These are phyloP conservation scores for Ceratobasidium papillatum DNA, from an alignment of 1,284 basidiomycete species.

Conservation along the genomic window DNA sequence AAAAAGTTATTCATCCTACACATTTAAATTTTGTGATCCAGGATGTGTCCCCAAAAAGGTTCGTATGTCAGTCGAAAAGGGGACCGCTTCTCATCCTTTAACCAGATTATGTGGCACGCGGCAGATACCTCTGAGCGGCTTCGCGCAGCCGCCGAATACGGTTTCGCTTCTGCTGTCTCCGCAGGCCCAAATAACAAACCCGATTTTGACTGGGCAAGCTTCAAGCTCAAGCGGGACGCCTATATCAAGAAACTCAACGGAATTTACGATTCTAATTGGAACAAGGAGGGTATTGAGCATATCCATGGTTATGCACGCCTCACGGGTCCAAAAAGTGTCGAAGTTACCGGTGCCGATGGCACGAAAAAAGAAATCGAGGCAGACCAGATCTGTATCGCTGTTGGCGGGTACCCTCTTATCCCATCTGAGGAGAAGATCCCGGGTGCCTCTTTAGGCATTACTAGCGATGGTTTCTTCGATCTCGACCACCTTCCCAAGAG, in stretches of 20 bases:
- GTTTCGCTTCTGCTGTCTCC: conserved; percentile 64
- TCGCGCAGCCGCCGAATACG: conserved; percentile 77
- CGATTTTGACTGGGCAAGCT: conserved; percentile 87
- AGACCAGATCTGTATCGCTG: conserved; percentile 84
- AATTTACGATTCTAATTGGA: conserved; percentile 91
- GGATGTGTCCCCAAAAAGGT: conserved; percentile 92
- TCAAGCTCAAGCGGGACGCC: conserved; percentile 95
- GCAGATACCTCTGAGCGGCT: conserved; percentile 88
- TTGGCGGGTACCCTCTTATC: conserved; percentile 84
- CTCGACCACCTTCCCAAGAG: conserved; percentile 90
- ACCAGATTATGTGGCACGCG: conserved; percentile 98
- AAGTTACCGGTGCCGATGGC: conserved; percentile 70
- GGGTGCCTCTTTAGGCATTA: conserved; percentile 88
- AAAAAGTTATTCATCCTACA: background rate
- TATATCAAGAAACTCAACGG: conserved; percentile 92
- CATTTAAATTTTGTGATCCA: conserved; percentile 48
- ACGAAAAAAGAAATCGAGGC: conserved; percentile 74
- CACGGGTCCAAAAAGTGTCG: conserved; percentile 68
- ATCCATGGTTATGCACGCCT: conserved; percentile 84
- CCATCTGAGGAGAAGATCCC: conserved; percentile 86
- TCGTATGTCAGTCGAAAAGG: conserved; percentile 40
- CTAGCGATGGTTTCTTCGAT: conserved; percentile 97
- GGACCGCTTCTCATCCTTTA: conserved; percentile 1
- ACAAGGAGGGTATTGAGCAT: conserved; percentile 89
- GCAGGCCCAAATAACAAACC: conserved; percentile 58